These are phyloP conservation scores for Cicer pinnatifidum DNA, from an alignment of 306 rosid genomes.

Conservation along the genomic window DNA sequence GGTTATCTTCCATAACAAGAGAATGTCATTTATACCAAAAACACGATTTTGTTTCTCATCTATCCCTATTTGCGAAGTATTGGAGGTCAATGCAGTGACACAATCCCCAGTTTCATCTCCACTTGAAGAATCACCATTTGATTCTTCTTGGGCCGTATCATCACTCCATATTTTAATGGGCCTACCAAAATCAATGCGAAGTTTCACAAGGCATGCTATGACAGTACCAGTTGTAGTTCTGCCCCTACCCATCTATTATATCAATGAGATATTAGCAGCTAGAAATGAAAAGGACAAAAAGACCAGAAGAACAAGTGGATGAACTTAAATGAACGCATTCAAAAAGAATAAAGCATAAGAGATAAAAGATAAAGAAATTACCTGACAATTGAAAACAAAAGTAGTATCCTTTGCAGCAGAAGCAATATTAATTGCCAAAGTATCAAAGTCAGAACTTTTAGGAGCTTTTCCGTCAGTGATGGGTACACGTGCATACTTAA, in stretches of 20 bases:
- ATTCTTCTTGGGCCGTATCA: conserved; percentile 57
- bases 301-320: not conserved
- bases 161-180: conserved; percentile 72
- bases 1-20: conserved; percentile 88
- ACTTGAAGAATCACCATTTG: conserved; percentile 68
- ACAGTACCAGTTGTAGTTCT: conserved; percentile 96
- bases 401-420: conserved; percentile 77
- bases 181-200: conserved; percentile 79
- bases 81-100: conserved; percentile 45
- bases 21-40: conserved; percentile 90
- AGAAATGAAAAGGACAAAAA: conserved; percentile 33
- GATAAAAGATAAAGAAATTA: conserved; percentile 46
- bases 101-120: conserved; percentile 69
- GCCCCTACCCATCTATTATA: conserved; percentile 86
- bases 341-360: conserved; percentile 29
- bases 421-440: conserved; percentile 72
- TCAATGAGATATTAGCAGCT: conserved; percentile 32
- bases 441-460: conserved; percentile 83
- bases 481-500: conserved; percentile 93
- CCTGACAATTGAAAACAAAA: conserved; percentile 96
- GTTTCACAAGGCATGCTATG: conserved; percentile 89
- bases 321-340: conserved; percentile 8
- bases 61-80: conserved; percentile 46
- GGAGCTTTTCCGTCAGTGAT: conserved; percentile 96
- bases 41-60: conserved; percentile 59